These are phyloP conservation scores for Penicillium longicatenatum DNA, from an alignment of 495 filamentous ascomycete genomes.

Conservation along the genomic window DNA sequence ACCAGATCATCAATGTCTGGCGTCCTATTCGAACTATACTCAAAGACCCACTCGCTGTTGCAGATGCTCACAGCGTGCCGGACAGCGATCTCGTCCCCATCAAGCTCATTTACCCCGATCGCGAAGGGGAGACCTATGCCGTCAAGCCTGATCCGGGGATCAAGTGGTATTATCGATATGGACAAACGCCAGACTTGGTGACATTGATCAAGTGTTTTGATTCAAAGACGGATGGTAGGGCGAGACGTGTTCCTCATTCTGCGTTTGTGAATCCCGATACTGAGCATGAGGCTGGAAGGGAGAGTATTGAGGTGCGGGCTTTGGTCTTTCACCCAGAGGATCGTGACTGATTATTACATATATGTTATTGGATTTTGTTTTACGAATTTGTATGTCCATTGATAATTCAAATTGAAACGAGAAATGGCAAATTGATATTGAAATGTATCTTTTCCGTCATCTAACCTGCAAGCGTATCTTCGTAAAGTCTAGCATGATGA, in stretches of 20 bases:
- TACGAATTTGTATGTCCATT: not conserved
- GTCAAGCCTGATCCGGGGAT: constrained; percentile 43
- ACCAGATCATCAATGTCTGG: constrained; percentile 82
- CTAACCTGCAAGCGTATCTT: not conserved
- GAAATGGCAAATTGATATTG: not conserved
- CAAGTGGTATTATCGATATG: constrained; percentile 55
- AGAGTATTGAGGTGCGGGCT: constrained; percentile 67
- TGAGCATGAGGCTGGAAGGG: constrained; percentile 47
- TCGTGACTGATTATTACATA: constrained; percentile 41
- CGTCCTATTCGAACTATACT: constrained; percentile 66
- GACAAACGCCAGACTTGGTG: constrained; percentile 60
- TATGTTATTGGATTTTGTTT: not conserved
- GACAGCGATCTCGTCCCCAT: constrained; percentile 49
- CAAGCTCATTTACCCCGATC: constrained; percentile 52
- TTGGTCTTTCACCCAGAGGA: constrained; percentile 59
- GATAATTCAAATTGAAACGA: not conserved
- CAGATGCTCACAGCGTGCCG: constrained; percentile 51
- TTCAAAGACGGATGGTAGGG: constrained; percentile 58
- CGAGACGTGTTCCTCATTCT: constrained; percentile 59
- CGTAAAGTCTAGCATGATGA: not conserved
- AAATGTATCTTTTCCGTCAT: not conserved
- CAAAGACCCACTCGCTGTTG: constrained; percentile 64
- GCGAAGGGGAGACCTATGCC: constrained; percentile 47
- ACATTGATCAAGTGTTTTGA: constrained; percentile 74
- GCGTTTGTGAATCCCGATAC: constrained; percentile 60